These are phyloP conservation scores for Penicillium dipodomyicola DNA, from an alignment of 495 filamentous ascomycete species.

Conservation along the genomic window DNA sequence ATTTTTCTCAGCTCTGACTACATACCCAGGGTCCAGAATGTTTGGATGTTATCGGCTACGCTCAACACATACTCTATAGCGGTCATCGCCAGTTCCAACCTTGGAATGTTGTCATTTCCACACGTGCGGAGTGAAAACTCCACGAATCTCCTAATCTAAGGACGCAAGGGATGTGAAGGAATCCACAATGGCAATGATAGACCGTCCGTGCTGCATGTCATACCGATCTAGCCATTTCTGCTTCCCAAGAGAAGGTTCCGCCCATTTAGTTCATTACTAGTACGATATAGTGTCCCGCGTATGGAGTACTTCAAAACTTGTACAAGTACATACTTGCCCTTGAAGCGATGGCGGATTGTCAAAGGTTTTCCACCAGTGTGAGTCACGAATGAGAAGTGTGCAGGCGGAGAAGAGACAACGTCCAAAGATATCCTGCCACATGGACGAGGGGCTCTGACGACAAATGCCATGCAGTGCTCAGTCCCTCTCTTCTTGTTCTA, in stretches of 20 bases:
- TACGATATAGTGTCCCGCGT: background rate
- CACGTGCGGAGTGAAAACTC: slow-evolving; percentile 13
- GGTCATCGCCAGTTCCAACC: background rate
- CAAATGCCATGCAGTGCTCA: slow-evolving; percentile 11
- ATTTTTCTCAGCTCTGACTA: background rate
- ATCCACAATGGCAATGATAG: slow-evolving; percentile 18
- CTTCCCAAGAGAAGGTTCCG: slow-evolving; percentile 7
- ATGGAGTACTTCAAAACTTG: background rate
- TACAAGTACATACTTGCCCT: background rate
- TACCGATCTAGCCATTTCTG: slow-evolving; percentile 18
- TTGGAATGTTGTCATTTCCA: background rate
- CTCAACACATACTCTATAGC: background rate
- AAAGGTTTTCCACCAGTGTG: slow-evolving; percentile 2
- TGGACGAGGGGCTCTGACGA: slow-evolving; percentile 10
- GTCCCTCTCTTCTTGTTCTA: slow-evolving; percentile 12
- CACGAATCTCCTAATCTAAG: slow-evolving; percentile 1
- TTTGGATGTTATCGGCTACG: background rate
- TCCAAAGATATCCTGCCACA: slow-evolving; percentile 25
- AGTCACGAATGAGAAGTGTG: slow-evolving; percentile 11
- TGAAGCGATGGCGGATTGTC: background rate
- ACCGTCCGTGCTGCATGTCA: slow-evolving; percentile 26
- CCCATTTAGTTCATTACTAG: background rate
- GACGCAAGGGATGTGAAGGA: slow-evolving; percentile 23
- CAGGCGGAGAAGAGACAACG: slow-evolving; percentile 17
- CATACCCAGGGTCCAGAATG: background rate